Evolutionary conservation across 1,284 basidiomycete species (phyloP), one percentile per base, ranked within the genome.

Genomic region (Papiliotrema laurentii): DNA sequence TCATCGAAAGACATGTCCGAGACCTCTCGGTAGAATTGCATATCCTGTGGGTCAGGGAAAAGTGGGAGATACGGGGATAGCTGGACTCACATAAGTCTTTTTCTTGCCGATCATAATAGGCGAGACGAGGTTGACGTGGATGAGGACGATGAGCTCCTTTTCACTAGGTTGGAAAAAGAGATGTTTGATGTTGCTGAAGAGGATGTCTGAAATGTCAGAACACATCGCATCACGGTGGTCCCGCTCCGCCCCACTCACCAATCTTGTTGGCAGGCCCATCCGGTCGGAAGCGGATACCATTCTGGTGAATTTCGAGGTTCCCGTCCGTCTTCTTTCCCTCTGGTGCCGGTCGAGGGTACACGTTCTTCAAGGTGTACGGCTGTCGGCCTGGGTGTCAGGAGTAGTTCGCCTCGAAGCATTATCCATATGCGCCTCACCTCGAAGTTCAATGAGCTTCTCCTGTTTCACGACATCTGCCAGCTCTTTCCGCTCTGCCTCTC

Each of bases 61-160:
- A n/a, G 30, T 27, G 6, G 30, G n/a, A 11, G n/a, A 21, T 24
- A 22, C 25, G 14, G 7, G 7, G n/a, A 25, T 9, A 22, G 16
- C n/a, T 13, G 2, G 35, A 55, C 68, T 52, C 41, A 88, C 88
- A 57, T 87, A 88, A 18, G 93, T 86, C 75, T 98, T 98, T 76
- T 92, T 94, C 80, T 98, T 98, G 56, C 96, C 94, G 60, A 98
- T 87, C 81, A 98, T 93, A 72, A 98, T 98, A 3, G 96, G 96
- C 2, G 91, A 83, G 73, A 85, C 96, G 54, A 98, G 80, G 71
- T 98, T 90, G 47, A 97, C 76, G 70, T 98, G 96, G 28, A 97
- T 82, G 52, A 98, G 86, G 45, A 97, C 94, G 52, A 97, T 81
- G 39, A 98, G 77, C 73, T 99, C 96, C 63, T 91, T 86, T 61